Evolutionary conservation across 306 rosid genomes (phyloP), one percentile per base, ranked within the genome.

Genomic region (Trichosanthes truncata): DNA sequence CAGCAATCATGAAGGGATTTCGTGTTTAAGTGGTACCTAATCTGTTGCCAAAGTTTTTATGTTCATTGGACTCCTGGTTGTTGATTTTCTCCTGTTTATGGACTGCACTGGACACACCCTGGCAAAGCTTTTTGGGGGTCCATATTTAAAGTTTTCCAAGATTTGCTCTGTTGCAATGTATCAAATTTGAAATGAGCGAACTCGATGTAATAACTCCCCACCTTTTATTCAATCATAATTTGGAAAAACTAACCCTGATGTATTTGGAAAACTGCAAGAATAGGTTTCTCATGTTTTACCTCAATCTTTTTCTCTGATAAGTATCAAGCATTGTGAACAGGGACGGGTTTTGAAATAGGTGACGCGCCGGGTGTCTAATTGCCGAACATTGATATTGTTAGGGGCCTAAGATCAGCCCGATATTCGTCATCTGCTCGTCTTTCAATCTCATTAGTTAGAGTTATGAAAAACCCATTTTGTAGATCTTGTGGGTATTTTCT

Each of bases 1-100:
- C 83, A 80, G 76, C 82, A 81, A 83, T 81, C 81, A 74, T 82
- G 88, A 62, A 87, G 69, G 81, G 56, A 79, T 83, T 78, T 81
- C 65, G 72, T 79, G 48, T 57, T 82, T 40, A 20, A 79, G 63
- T 74, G 72, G 60, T 73, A 49, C 72, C 60, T 66, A 76, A 29
- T 74, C 56, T 82, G 63, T 77, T 46, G 81, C 67, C 65, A 41
- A 46, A 55, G 55, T 52, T 82, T 77, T 71, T 75, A 75, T 55
- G 36, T 33, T 61, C 78, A 43, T 59, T 81, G 61, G 68, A 87
- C 85, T 87, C 76, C 81, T 60, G 77, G 77, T 77, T 79, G 84
- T 83, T 86, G 68, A 84, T 68, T 84, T 73, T 73, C 41, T 73
- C 60, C 78, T 48, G 78, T 48, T 73, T 73, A 73, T 73, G 78